phyloP scores from a whole-genome alignment of 2,329 filamentous ascomycete genomes.

The Pyrenochaeta sp. region DNA sequence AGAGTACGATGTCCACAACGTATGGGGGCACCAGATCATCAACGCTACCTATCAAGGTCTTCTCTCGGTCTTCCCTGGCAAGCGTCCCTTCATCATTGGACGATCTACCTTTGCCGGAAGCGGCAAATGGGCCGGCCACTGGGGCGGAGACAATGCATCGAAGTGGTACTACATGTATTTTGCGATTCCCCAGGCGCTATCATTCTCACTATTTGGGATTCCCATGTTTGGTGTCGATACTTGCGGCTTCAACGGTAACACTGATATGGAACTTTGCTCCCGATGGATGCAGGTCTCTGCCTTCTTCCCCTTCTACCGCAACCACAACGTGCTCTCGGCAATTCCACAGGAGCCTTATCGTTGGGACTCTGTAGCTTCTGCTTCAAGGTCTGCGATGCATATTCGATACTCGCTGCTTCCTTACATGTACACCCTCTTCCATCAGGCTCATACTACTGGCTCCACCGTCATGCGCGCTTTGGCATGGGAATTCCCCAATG shows the following conservation, averaged over 20 bases:
- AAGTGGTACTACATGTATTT: conserved; percentile 78
- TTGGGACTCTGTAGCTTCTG: conserved; percentile 72
- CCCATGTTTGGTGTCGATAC: conserved; percentile 73
- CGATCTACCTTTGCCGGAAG: conserved; percentile 82
- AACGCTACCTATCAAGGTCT: conserved; percentile 80
- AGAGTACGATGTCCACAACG: conserved; percentile 86
- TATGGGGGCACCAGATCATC: conserved; percentile 74
- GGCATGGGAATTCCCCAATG: conserved; percentile 77
- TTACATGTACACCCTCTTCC: conserved; percentile 79
- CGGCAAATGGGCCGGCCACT: conserved; percentile 80
- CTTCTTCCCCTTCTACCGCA: conserved; percentile 82
- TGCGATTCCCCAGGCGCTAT: conserved; percentile 79
- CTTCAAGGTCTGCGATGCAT: conserved; percentile 71
- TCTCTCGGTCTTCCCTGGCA: conserved; percentile 67
- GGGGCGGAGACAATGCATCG: conserved; percentile 77
- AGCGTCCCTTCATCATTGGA: conserved; percentile 84
- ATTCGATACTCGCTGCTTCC: conserved; percentile 76
- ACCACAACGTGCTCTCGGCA: conserved; percentile 73
- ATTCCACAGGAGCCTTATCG: conserved; percentile 74
- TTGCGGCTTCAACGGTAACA: conserved; percentile 75
- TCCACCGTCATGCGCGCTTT: conserved; percentile 77
- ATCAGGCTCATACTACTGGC: conserved; percentile 70
- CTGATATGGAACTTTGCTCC: conserved; percentile 73
- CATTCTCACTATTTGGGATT: conserved; percentile 77
- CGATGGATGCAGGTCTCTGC: conserved; percentile 77